phyloP scores from a whole-genome alignment of 805 yeast species.

The Yarrowia keelungensis region DNA sequence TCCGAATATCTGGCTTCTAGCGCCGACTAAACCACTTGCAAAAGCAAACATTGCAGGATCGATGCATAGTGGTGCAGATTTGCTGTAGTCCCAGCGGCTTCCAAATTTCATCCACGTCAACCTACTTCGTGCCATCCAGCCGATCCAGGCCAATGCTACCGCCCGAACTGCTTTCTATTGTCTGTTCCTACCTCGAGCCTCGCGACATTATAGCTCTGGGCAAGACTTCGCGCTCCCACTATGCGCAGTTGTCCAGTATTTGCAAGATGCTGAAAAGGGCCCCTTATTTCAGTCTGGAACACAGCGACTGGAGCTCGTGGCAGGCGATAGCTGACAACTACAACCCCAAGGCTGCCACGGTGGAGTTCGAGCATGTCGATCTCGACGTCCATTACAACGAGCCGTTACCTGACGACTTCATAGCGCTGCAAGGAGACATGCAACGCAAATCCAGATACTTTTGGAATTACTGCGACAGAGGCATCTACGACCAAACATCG shows the following conservation, averaged over 20 bases:
- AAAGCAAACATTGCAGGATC: not conserved
- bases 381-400: not conserved
- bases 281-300: slow-evolving; percentile 1
- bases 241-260: not conserved
- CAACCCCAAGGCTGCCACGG: not conserved
- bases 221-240: not conserved
- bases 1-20: too few relatives aligned
- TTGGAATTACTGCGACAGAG: not conserved
- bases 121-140: too few relatives aligned
- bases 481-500: not conserved
- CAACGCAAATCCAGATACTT: not conserved
- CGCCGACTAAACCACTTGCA: too few relatives aligned
- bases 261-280: not conserved
- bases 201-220: not conserved
- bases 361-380: not conserved
- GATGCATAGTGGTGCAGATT: not conserved
- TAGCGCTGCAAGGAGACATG: not conserved
- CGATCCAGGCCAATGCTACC: not conserved
- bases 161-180: not conserved
- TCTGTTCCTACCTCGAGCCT: not conserved
- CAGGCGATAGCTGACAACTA: not conserved
- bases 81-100: not conserved
- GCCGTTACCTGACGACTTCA: not conserved
- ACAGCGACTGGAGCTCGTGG: slow-evolving; percentile 8
- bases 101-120: too few relatives aligned